phyloP scores from a whole-genome alignment of 1,139 yeast genomes.

The Blastobotrys illinoisensis region DNA sequence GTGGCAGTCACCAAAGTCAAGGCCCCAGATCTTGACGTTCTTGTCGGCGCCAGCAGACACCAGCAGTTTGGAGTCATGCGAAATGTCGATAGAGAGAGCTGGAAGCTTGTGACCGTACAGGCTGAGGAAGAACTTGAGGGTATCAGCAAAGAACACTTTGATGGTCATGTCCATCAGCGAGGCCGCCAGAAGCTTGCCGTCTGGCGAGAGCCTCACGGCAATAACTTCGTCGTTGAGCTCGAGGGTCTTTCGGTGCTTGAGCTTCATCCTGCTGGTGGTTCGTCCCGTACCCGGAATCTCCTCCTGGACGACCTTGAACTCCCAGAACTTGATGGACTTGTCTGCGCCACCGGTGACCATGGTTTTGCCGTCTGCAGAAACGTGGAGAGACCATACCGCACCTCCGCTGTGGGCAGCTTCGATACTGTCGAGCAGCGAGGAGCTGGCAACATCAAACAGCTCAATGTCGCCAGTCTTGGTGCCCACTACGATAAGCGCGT shows the following conservation, averaged over 20 bases:
- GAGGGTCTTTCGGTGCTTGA: slow-evolving; percentile 72
- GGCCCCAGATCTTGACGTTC: slow-evolving; percentile 95
- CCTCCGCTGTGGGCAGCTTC: slow-evolving; percentile 57
- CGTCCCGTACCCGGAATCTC: slow-evolving; percentile 63
- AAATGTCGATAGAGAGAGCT: slow-evolving; percentile 72
- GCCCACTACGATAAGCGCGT: slow-evolving; percentile 80
- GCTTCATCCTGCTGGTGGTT: slow-evolving; percentile 47
- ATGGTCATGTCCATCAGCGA: slow-evolving; percentile 89
- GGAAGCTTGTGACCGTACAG: slow-evolving; percentile 96
- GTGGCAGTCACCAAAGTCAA: slow-evolving; percentile 98
- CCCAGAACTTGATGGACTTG: slow-evolving; percentile 86
- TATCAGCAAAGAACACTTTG: slow-evolving; percentile 82
- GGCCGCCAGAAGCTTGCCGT: slow-evolving; percentile 69
- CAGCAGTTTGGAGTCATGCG: slow-evolving; percentile 77
- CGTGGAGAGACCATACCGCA: slow-evolving; percentile 87
- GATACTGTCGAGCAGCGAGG: slow-evolving; percentile 63
- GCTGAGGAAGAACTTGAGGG: slow-evolving; percentile 80
- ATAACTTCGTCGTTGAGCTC: slow-evolving; percentile 84
- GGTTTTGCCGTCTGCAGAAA: slow-evolving; percentile 79
- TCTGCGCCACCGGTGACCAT: slow-evolving; percentile 94
- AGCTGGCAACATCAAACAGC: slow-evolving; percentile 79
- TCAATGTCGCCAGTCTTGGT: slow-evolving; percentile 83
- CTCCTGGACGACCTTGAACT: slow-evolving; percentile 62
- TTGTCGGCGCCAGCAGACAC: slow-evolving; percentile 95
- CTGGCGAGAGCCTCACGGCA: slow-evolving; percentile 77